Conservation (phyloP, 2,329 filamentous ascomycete species). For the Aspergillus hortae region DNA sequence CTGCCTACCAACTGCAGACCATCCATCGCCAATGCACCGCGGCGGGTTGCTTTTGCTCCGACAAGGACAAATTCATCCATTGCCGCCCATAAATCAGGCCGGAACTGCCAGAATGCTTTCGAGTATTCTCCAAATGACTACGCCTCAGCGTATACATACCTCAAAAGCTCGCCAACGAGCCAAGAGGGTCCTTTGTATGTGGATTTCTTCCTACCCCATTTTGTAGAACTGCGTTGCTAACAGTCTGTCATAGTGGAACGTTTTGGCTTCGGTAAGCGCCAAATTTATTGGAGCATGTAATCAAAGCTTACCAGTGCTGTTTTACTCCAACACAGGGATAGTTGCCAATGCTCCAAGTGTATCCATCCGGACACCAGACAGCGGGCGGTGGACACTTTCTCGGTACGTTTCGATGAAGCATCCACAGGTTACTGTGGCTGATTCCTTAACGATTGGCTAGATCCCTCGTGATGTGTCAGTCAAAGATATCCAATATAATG, state of each 20-base stretch:
- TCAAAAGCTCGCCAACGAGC: background rate
- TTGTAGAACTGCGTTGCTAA: constrained; percentile 3
- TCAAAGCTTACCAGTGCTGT: background rate
- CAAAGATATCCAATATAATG: constrained; percentile 25
- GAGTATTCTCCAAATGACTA: background rate
- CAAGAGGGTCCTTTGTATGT: background rate
- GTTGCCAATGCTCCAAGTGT: constrained; percentile 66
- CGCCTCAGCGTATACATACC: background rate
- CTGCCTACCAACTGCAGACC: constrained; percentile 4
- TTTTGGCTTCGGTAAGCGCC: constrained; percentile 16
- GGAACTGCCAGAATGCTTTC: background rate
- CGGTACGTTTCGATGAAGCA: constrained; percentile 39
- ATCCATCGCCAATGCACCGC: background rate
- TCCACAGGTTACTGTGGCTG: background rate
- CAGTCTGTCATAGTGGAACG: constrained; percentile 8
- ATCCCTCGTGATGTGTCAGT: constrained; percentile 45
- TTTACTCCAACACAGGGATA: constrained; percentile 54
- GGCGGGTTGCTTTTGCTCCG: background rate
- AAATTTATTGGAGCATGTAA: background rate
- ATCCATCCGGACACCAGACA: constrained; percentile 69
- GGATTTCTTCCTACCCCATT: too few species aligned
- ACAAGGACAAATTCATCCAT: constrained; percentile 6
- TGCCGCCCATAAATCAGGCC: background rate
- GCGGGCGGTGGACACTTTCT: constrained; percentile 64
- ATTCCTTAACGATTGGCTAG: constrained; percentile 29